Base-by-base conservation (phyloP, 2,329 filamentous ascomycete genomes). In the Stagonosporopsis cucurbitacearum region DNA sequence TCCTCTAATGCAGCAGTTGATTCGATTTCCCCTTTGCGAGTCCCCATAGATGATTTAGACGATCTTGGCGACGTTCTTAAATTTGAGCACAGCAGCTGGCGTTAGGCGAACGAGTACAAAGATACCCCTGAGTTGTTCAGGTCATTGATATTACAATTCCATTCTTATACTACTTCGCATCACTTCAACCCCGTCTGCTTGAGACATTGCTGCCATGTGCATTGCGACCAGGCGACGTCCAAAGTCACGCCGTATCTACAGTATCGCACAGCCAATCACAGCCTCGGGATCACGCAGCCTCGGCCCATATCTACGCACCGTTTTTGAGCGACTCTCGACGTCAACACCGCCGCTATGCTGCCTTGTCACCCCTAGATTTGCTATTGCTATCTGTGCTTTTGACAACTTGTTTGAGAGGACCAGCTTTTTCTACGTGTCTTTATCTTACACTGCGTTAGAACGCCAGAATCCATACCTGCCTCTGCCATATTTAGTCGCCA, bases 101-200 rank as follows among this genome's bases (percentile, higher is more conserved):
- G 50, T 54, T 58, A 50, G 55, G 53, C 53, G 55, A 54, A 50
- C 39, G 45, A 32, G 50, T 39, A 50, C 30, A 52, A 59, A 59
- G 52, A 61, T 59, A 59, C 59, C 59, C 55, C 53, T 52, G 59
- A 50, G 33, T 30, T 49, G 39, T 57, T 41, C 47, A 44, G 54
- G 48, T 39, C 15, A 49, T 41, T 53, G 43, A 43, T 43, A 51
- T 47, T 41, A 7, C 19, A 8, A 13, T 43, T 37, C 12, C 23
- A 35, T 41, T 25, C 8, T 15, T 19, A 25, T 15, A 19, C 23
- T 25, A 7, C n/a, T 28, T 13, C 23, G 9, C 22, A 35, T 25
- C 30, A 23, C 23, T 3, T 33, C 3, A n/a, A 11, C 7, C 8
- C n/a, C 15, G 20, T 33, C 28, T 22, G 12, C 17, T 30, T 19